Evolutionary conservation across 306 rosid genomes (phyloP).

Genomic region (Malus sieversii): DNA sequence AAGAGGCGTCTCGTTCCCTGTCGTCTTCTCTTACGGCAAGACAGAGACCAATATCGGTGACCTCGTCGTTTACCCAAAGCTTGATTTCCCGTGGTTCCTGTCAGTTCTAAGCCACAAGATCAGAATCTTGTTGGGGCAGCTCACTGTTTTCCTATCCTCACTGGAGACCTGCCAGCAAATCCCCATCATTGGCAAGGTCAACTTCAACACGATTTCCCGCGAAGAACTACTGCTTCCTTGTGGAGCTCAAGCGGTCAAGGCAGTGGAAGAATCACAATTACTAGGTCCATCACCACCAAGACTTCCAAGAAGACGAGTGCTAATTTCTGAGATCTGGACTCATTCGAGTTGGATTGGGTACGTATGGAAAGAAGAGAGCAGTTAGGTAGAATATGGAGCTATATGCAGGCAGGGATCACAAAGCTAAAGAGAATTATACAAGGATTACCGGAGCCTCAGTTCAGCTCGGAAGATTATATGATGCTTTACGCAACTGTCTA

Average conservation of each 20-base stretch:
- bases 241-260: too few species aligned
- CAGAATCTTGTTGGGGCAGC: slow-evolving; percentile 41
- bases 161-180: slow-evolving; percentile 13
- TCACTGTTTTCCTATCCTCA: slow-evolving; percentile 36
- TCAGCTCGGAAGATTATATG: background rate
- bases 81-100: slow-evolving; percentile 32
- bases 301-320: too few species aligned
- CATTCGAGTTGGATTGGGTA: too few species aligned
- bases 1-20: too few species aligned
- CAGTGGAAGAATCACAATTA: too few species aligned
- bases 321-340: too few species aligned
- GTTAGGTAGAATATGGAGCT: background rate
- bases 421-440: slow-evolving; percentile 6
- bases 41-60: slow-evolving; percentile 31
- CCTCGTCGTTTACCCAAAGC: slow-evolving; percentile 24
- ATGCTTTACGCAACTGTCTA: slow-evolving; percentile 22
- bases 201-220: slow-evolving; percentile 12
- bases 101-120: slow-evolving; percentile 33
- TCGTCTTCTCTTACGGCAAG: slow-evolving; percentile 27
- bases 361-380: too few species aligned
- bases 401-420: slow-evolving; percentile 15
- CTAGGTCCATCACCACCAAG: too few species aligned
- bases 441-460: background rate
- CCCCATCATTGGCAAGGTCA: slow-evolving; percentile 43
- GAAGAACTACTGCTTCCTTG: too few species aligned